phyloP scores from a whole-genome alignment of 257 asterid species.

The Apocynum venetum region DNA sequence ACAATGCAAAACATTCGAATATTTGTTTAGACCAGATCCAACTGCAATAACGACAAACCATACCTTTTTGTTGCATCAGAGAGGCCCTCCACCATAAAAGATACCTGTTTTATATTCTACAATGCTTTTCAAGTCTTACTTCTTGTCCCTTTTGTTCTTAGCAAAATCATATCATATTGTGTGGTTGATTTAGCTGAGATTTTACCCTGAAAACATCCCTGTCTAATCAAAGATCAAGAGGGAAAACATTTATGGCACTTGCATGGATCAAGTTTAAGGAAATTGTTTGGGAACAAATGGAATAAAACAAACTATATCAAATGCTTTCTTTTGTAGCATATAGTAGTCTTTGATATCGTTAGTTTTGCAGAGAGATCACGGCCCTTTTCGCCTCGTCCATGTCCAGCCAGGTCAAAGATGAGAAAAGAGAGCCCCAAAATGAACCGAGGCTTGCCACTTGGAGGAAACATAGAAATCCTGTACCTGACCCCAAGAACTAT shows the following conservation, averaged over 20 bases:
- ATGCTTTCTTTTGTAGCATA: neutral
- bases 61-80: constrained; percentile 15
- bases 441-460: constrained; percentile 51
- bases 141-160: neutral
- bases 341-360: too few relatives aligned
- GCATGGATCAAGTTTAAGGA: neutral
- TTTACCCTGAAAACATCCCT: neutral
- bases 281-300: neutral
- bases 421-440: constrained; percentile 13
- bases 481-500: constrained; percentile 23
- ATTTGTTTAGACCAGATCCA: constrained; percentile 12
- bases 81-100: neutral
- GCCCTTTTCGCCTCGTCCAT: neutral
- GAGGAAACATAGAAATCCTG: constrained; percentile 32
- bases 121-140: neutral
- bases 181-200: too few relatives aligned
- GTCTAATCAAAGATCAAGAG: neutral
- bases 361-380: too few relatives aligned
- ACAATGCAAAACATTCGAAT: constrained; percentile 8
- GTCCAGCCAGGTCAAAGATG: constrained; percentile 5
- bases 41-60: constrained; percentile 12
- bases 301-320: neutral
- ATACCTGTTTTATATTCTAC: neutral
- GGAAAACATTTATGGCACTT: too few relatives aligned
- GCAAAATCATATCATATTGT: neutral